These are phyloP conservation scores for Filobasidium uniguttulatum DNA, from an alignment of 1,284 basidiomycete species.

Conservation along the genomic window DNA sequence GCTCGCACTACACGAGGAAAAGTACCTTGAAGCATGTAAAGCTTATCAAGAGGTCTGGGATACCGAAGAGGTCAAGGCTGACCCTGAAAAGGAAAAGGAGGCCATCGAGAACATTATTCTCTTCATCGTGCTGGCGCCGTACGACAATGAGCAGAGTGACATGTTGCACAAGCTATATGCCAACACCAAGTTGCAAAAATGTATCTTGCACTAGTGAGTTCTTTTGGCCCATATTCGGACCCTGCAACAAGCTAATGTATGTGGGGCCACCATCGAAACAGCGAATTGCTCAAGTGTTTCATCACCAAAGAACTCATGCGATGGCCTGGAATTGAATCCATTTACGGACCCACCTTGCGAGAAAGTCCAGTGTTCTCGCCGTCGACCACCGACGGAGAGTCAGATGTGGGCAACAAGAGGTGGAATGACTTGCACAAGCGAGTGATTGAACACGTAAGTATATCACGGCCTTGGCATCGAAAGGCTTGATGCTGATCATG, in stretches of 20 bases:
- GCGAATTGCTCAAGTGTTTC: conserved; percentile 92
- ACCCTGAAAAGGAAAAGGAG: conserved; percentile 56
- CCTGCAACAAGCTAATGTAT: neutral
- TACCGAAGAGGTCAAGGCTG: conserved; percentile 77
- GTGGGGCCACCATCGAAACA: conserved; percentile 28
- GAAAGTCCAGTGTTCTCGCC: conserved; percentile 66
- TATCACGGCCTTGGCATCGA: neutral
- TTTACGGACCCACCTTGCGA: conserved; percentile 75
- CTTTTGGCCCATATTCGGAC: neutral
- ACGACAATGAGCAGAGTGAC: conserved; percentile 94
- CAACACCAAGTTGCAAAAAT: conserved; percentile 60
- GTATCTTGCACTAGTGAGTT: conserved; percentile 74
- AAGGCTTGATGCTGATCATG: neutral
- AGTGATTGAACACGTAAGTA: conserved; percentile 86
- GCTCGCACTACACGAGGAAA: conserved; percentile 67
- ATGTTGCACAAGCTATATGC: conserved; percentile 79
- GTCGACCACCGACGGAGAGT: conserved; percentile 16
- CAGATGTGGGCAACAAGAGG: conserved; percentile 48
- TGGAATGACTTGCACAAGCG: conserved; percentile 95
- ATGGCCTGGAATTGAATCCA: conserved; percentile 87
- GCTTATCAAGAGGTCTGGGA: conserved; percentile 95
- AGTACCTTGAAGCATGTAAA: conserved; percentile 87
- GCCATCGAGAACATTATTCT: conserved; percentile 86
- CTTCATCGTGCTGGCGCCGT: conserved; percentile 82
- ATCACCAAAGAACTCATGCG: conserved; percentile 90